Conservation (phyloP, 345 rosid species). For the Brassica nigra region DNA sequence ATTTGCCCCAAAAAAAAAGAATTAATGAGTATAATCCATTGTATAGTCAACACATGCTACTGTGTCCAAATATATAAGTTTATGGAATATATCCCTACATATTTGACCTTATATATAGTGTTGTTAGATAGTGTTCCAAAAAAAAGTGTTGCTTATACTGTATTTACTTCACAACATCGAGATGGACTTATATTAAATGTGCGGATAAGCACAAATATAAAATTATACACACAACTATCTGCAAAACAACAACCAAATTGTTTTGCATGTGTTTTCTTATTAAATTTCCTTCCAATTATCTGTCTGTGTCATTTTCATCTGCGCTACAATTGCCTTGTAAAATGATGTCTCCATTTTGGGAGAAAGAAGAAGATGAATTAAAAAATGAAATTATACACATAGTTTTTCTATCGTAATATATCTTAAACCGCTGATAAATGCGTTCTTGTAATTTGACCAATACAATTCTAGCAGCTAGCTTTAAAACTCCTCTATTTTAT, state of each 20-base stretch:
- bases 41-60: background rate
- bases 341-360: no score
- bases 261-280: no score
- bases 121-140: background rate
- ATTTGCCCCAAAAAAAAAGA: no score
- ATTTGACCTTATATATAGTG: background rate
- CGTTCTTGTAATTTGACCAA: background rate
- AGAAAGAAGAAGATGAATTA: no score
- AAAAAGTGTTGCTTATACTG: background rate
- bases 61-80: background rate
- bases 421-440: background rate
- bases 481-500: background rate
- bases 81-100: background rate
- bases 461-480: constrained; percentile 14
- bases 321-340: no score
- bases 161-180: background rate
- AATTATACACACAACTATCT: no score
- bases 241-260: no score
- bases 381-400: no score
- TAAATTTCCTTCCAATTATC: background rate
- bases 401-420: background rate
- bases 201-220: background rate
- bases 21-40: background rate
- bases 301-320: no score
- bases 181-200: background rate